Conservation (phyloP, 176 grass and related monocot species). For the Oryza glumipatula region DNA sequence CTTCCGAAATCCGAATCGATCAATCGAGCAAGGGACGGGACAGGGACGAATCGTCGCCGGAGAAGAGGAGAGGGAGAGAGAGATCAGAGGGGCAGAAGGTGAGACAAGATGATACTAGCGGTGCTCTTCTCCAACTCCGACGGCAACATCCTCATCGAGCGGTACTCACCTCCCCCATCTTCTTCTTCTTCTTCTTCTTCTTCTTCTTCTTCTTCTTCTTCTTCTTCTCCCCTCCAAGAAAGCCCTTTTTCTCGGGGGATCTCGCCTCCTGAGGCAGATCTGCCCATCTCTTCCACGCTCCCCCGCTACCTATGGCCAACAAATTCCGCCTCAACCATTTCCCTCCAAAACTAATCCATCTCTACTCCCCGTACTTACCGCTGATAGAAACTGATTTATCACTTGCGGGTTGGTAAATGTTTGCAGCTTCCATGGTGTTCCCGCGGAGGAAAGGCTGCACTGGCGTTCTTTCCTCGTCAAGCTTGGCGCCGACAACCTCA, state of each 20-base stretch:
- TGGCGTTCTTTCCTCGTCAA: constrained; percentile 96
- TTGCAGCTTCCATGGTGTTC: constrained; percentile 90
- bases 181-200: too few species aligned
- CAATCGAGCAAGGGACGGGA: background rate
- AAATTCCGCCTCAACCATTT: background rate
- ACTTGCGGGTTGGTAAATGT: background rate
- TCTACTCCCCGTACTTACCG: background rate
- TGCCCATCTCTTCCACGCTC: background rate
- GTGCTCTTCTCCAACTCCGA: constrained; percentile 81
- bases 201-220: too few species aligned
- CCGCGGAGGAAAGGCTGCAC: constrained; percentile 89
- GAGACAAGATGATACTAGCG: constrained; percentile 64
- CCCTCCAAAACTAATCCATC: background rate
- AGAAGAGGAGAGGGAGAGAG: background rate
- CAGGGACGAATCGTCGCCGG: background rate
- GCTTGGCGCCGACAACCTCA: constrained; percentile 92
- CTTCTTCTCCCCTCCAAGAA: too few species aligned
- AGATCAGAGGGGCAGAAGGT: too few species aligned
- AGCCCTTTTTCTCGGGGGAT: background rate
- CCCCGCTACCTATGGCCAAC: background rate
- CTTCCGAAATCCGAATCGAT: too few species aligned
- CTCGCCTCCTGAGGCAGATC: constrained; percentile 31
- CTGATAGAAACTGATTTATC: background rate
- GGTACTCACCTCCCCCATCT: background rate
- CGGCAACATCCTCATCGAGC: constrained; percentile 77